Base-by-base conservation (phyloP, 1,139 yeast species). In the Candida neerlandica region DNA sequence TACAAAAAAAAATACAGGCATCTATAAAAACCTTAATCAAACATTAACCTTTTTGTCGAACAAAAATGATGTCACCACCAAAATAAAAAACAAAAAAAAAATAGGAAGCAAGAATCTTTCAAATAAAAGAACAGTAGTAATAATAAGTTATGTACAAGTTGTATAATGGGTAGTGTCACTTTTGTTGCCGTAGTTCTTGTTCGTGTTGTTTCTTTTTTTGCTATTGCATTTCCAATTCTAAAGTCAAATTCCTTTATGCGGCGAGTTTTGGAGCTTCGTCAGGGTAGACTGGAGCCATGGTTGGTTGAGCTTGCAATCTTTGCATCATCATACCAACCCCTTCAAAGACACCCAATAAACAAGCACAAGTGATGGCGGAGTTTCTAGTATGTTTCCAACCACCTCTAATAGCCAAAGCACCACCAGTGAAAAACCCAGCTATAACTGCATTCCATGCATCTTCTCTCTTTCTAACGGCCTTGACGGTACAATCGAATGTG, bases 341-440 rank as follows among this genome's bases (percentile, higher is more conserved):
- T 75, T 94, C 99, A 61, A 94, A 88, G 47, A 91, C 96, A 62
- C 97, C 99, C 65, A 94, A 80, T 61, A 94, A 84, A 79, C 96
- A 89, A 33, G 97, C 98, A 85, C 99, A 94, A 34, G 97, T 89
- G 61, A 95, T 91, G 60, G 99, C 98, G 52, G 96, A 88, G 71
- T 92, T 94, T 74, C 98, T 81, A 48, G 96, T 89, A 69, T 92
- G 97, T 75, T 84, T 89, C 94, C 97, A 90, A 48, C 99, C 99
- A 61, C 99, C 98, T 83, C 99, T 89, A 60, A 95, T 84, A 54
- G 99, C 99, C 60, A 94, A 79, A 14, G 97, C 85, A 61, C 99
- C 99, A 79, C 99, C 99, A 46, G 97, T 92, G 78, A 90, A 90
- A 70, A 95, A 92, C 50, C 99, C 99, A 33, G 99, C 98, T 67